Percentiles rank a stretch among this genome's conserved stretches.
phyloP scores from a whole-genome alignment of 2,329 filamentous ascomycete species.

The Aspergillus novofumigatus region DNA sequence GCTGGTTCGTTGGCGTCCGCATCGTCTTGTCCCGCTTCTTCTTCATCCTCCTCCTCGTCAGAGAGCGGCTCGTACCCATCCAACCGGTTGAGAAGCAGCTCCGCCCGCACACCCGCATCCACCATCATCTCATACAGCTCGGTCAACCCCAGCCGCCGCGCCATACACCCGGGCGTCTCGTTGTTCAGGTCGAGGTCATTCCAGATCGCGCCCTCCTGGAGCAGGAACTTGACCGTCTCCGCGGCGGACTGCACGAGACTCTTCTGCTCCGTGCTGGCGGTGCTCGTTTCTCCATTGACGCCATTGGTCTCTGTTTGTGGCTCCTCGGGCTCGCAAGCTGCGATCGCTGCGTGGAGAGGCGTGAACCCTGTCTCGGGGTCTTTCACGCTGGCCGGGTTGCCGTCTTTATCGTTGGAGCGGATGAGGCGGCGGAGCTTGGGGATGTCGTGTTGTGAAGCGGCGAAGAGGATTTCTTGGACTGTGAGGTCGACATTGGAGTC shows the following conservation, averaged over 20 bases:
- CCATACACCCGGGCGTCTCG: slow-evolving; percentile 89
- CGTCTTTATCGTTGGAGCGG: slow-evolving; percentile 42
- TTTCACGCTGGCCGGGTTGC: slow-evolving; percentile 67
- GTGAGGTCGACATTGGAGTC: slow-evolving; percentile 37
- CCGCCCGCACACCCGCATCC: slow-evolving; percentile 84
- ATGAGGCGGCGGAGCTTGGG: slow-evolving; percentile 66
- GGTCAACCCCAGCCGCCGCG: slow-evolving; percentile 61
- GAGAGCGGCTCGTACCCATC: slow-evolving; percentile 72
- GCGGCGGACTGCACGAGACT: slow-evolving; percentile 55
- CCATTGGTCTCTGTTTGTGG: slow-evolving; percentile 6
- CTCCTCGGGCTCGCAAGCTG: slow-evolving; percentile 56
- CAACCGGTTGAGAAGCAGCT: slow-evolving; percentile 77
- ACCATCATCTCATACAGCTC: slow-evolving; percentile 78
- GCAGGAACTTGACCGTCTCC: slow-evolving; percentile 68
- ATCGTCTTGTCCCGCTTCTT: slow-evolving; percentile 30
- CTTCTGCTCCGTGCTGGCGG: slow-evolving; percentile 14
- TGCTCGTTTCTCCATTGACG: slow-evolving; percentile 12
- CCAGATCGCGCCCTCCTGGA: slow-evolving; percentile 92
- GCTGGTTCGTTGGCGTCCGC: slow-evolving; percentile 35
- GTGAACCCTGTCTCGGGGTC: slow-evolving; percentile 82
- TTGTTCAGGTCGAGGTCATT: slow-evolving; percentile 84
- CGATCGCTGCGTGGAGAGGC: slow-evolving; percentile 84
- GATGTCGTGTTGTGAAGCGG: slow-evolving; percentile 64
- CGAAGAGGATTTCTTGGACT: slow-evolving; percentile 60
- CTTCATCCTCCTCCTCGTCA: slow-evolving; percentile 44